These are phyloP conservation scores for Saccharomycopsis malanga DNA, from an alignment of 805 yeast genomes.

Conservation along the genomic window DNA sequence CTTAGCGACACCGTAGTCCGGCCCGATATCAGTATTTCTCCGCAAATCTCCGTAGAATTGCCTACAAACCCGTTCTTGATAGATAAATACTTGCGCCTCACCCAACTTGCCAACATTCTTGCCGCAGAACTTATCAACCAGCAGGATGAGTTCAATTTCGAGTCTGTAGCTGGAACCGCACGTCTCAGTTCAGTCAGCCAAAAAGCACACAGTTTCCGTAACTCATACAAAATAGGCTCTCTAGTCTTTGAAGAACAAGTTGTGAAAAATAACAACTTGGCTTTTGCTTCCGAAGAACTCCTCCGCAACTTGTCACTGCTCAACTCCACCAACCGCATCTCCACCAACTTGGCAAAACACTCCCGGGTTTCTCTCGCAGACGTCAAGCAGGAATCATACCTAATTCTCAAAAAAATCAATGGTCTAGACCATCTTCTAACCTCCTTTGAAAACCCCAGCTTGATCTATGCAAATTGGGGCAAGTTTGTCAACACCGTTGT, in stretches of 20 bases:
- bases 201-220: constrained; percentile 17
- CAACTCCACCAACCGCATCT: constrained; percentile 25
- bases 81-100: constrained; percentile 55
- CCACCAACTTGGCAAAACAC: constrained; percentile 19
- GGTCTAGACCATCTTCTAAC: constrained; percentile 25
- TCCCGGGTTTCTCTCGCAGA: constrained; percentile 17
- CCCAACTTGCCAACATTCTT: constrained; percentile 48
- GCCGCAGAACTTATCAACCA: constrained; percentile 24
- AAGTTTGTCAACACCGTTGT: constrained; percentile 15
- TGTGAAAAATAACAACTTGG: constrained; percentile 36
- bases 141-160: constrained; percentile 21
- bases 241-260: constrained; percentile 31
- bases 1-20: constrained; percentile 51
- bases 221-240: constrained; percentile 27
- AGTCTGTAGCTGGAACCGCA: background rate
- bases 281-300: constrained; percentile 56
- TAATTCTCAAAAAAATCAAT: constrained; percentile 22
- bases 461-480: constrained; percentile 22
- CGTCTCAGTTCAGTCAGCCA: constrained; percentile 10
- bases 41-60: constrained; percentile 44
- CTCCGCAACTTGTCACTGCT: constrained; percentile 34
- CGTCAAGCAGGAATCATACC: constrained; percentile 19
- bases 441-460: constrained; percentile 22
- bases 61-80: constrained; percentile 65
- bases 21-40: constrained; percentile 49